Percentiles rank a stretch among this genome's conserved stretches.
These are phyloP conservation scores for Vickermania ingenoplastis DNA, from an alignment of 208 protist genomes.

Conservation along the genomic window DNA sequence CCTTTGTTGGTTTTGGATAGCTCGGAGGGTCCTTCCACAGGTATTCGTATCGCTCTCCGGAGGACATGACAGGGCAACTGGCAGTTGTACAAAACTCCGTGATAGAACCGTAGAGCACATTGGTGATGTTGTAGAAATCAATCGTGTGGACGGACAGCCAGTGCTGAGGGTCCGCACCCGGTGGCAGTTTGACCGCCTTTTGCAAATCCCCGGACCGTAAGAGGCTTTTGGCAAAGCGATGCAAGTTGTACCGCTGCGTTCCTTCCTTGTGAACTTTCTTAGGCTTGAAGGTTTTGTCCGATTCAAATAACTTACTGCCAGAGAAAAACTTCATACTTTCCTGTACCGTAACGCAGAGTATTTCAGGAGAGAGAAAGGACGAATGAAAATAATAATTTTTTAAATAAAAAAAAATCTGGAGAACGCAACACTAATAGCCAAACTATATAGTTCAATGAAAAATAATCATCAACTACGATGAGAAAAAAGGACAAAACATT, in stretches of 20 bases:
- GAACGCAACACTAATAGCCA: no score
- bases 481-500: no score
- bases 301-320: conserved; percentile 79
- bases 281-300: conserved; percentile 92
- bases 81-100: conserved; percentile 97
- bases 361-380: no score
- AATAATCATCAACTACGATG: no score
- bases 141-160: conserved; percentile 98
- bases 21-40: conserved; percentile 94
- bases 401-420: no score
- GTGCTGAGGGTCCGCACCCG: conserved; percentile 94
- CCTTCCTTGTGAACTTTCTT: conserved; percentile 93
- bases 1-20: conserved; percentile 92
- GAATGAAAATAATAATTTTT: no score
- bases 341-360: no score
- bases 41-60: conserved; percentile 94
- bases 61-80: conserved; percentile 95
- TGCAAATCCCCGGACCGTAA: conserved; percentile 91
- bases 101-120: conserved; percentile 97
- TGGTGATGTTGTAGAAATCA: conserved; percentile 99
- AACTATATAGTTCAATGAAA: no score
- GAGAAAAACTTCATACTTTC: conserved; percentile 47
- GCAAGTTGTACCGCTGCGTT: conserved; percentile 92
- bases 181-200: conserved; percentile 91
- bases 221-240: conserved; percentile 85